Base-by-base conservation (phyloP, 1,284 basidiomycete genomes). In the Phellopilus nigrolimitatus region DNA sequence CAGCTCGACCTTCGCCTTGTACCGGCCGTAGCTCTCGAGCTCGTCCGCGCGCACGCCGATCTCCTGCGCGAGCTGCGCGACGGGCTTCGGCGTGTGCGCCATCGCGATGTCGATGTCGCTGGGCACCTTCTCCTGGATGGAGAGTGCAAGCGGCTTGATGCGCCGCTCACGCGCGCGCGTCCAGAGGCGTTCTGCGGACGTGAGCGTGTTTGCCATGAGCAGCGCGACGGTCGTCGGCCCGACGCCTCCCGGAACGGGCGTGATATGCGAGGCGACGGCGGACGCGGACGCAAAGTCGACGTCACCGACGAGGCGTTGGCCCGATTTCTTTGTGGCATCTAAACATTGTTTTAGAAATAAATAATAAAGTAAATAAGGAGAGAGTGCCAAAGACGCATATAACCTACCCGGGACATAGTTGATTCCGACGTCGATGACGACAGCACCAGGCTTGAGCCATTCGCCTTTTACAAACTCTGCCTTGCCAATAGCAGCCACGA, bases 161-260 rank as follows among this genome's bases (percentile, higher is more conserved):
- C 79, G 84, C 55, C 83, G 78, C 17, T 75, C 66, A 46, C 85
- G 80, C 34, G 76, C 69, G 45, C 79, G 72, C 60, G 88, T 78
- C 77, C 86, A 93, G 48, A 84, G 73, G 55, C 90, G 82, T 68
- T 91, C 81, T 27, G 95, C 94, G 49, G 91, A 88, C 57, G 77
- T 73, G 58, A 94, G 74, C 0, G 95, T 95, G 72, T 99, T 99
- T 64, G 86, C 80, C 95, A 99, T 98, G 59, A 99, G 84, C 78
- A 98, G 82, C 36, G 97, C 97, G 55, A 99, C 97, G 7, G 97
- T 99, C 95, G 98, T 97, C 25, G 97, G 97, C 21, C 97, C 97
- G 49, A 99, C 97, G 58, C 97, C 97, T 65, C 94, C 94, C 0
- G 97, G 97, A 13, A 99, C 97, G 38, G 97, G 97, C 0, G 97